Evolutionary conservation across 2,329 filamentous ascomycete species (phyloP).

Genomic region (Paracoccidioides lutzii): DNA sequence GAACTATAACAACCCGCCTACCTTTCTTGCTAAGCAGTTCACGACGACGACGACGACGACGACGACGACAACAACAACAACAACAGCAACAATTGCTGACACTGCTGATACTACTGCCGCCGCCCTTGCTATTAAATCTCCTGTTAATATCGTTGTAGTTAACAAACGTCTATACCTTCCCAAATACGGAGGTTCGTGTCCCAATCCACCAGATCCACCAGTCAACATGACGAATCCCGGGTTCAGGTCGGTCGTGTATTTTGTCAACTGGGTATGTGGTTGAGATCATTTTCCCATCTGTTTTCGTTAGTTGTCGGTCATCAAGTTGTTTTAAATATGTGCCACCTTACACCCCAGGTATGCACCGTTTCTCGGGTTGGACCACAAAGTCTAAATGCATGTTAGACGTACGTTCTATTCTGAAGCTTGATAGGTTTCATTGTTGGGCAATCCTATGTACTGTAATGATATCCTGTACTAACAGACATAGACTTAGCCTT

Average conservation of each 20-base stretch:
- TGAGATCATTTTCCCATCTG: background rate
- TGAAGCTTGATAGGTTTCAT: background rate
- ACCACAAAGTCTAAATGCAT: background rate
- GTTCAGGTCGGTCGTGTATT: constrained; percentile 27
- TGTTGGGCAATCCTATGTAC: background rate
- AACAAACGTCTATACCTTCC: background rate
- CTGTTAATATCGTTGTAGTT: background rate
- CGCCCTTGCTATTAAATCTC: background rate
- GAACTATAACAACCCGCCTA: no score
- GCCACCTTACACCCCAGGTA: background rate
- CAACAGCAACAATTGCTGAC: background rate
- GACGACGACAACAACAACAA: background rate
- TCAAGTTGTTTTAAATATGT: background rate
- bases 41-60: background rate
- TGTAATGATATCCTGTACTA: background rate
- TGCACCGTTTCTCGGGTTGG: background rate
- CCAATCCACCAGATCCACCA: background rate
- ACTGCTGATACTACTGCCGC: background rate
- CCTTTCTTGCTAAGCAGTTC: no score
- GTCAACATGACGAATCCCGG: constrained; percentile 4
- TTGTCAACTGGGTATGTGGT: constrained; percentile 32
- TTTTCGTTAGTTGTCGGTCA: background rate
- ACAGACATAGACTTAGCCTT: background rate
- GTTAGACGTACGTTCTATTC: background rate
- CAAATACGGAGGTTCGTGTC: no score